Evolutionary conservation across 208 protist species (phyloP), one percentile per base, ranked within the genome.

Genomic region (Trichomonas vaginalis): DNA sequence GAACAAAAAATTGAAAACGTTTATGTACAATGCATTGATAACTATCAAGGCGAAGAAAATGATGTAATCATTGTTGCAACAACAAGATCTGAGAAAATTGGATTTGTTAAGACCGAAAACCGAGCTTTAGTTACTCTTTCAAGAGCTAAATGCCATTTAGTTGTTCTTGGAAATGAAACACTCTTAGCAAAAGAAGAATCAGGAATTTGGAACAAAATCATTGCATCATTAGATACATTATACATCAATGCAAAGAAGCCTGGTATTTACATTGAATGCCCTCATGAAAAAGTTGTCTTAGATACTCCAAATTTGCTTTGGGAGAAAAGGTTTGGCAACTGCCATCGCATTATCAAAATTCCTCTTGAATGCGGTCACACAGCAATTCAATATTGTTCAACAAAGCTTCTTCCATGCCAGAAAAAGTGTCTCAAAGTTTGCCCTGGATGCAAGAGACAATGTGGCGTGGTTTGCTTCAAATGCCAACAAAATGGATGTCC

Each of bases 1-100:
- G 40, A 23, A 48, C 6, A 9, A 2, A 92, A 9, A 51, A 35
- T 51, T 27, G 9, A 39, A 15, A 10, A 92, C 8, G 27, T 92
- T 8, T 45, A 45, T 48, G 40, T 88, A 48, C 40, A 47, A n/a
- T 45, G 40, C 39, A 35, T 92, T 39, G 86, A 92, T 39, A 51
- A 92, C 37, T 92, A 48, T 32, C 86, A 92, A 92, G 86, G 86
- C 1, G 86, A 92, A 51, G 86, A 92, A 39, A 92, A 92, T 40
- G n/a, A 92, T 48, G 45, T 92, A 12, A 92, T 51, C 4, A 92
- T 92, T 51, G n/a, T 92, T 17, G 48, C 86, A 56, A 35, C 45
- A 0, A 47, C 42, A 35, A 8, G 86, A 27, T 92, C 86, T 35
- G 3, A 46, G 10, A 2, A 21, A 17, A 3, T 21, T 48, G 86